Percentiles rank a stretch among this genome's conserved stretches.
Conservation (phyloP, 1,139 yeast genomes). For the Blastobotrys ciferrii region DNA sequence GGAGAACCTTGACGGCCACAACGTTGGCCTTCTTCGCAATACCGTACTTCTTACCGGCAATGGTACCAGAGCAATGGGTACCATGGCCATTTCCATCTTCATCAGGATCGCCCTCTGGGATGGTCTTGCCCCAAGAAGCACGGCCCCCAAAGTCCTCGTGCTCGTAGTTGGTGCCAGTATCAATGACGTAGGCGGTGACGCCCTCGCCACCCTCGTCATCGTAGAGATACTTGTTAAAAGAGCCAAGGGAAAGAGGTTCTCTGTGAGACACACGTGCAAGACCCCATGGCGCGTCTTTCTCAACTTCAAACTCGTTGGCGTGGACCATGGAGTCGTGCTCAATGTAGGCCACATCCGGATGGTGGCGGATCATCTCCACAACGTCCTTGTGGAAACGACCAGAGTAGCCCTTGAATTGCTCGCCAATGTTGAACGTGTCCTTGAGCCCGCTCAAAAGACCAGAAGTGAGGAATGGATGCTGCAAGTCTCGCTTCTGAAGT, state of each 20-base stretch:
- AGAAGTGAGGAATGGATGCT: slow-evolving; percentile 45
- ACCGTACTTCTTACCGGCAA: slow-evolving; percentile 59
- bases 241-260: slow-evolving; percentile 66
- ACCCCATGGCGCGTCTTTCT: slow-evolving; percentile 95
- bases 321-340: slow-evolving; percentile 75
- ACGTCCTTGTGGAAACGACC: slow-evolving; percentile 75
- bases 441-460: slow-evolving; percentile 52
- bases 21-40: slow-evolving; percentile 62
- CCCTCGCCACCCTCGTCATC: slow-evolving; percentile 88
- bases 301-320: slow-evolving; percentile 53
- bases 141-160: slow-evolving; percentile 89
- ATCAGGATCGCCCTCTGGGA: slow-evolving; percentile 80
- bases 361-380: slow-evolving; percentile 64
- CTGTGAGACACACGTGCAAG: slow-evolving; percentile 93
- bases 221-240: slow-evolving; percentile 82
- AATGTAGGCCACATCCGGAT: slow-evolving; percentile 70
- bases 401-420: slow-evolving; percentile 40
- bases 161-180: slow-evolving; percentile 82
- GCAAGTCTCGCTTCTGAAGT: slow-evolving; percentile 34
- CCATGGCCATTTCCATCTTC: slow-evolving; percentile 95
- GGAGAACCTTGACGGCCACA: slow-evolving; percentile 56
- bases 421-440: slow-evolving; percentile 62
- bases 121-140: slow-evolving; percentile 90
- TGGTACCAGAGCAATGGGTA: slow-evolving; percentile 56
- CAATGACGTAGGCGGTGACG: slow-evolving; percentile 88